Evolutionary conservation across 352 stramenopile genomes (phyloP).

Genomic region (Peronospora destructor): DNA sequence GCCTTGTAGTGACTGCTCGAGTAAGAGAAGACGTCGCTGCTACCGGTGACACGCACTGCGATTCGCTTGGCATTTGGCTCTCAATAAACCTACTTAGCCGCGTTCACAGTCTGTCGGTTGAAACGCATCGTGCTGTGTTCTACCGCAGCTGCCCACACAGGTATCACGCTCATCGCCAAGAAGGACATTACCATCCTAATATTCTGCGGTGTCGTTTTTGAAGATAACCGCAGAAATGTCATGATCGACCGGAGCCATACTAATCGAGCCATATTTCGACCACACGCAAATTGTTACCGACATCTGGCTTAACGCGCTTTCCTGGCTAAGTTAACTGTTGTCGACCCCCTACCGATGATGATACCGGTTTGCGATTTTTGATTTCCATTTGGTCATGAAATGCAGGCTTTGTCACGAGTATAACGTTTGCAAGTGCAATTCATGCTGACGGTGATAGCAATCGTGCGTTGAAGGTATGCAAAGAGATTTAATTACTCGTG

Average conservation of each 20-base stretch:
- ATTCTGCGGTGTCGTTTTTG: slow-evolving; percentile 76
- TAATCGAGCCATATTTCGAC: slow-evolving; percentile 88
- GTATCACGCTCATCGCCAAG: slow-evolving; percentile 71
- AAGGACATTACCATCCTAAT: slow-evolving; percentile 89
- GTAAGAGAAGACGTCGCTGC: slow-evolving; percentile 3
- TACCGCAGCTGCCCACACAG: slow-evolving; percentile 87
- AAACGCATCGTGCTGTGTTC: slow-evolving; percentile 69
- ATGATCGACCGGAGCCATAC: slow-evolving; percentile 81
- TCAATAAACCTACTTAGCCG: slow-evolving; percentile 82
- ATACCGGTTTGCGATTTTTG: slow-evolving; percentile 87
- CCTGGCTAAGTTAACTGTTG: slow-evolving; percentile 78
- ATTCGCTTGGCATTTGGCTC: slow-evolving; percentile 88
- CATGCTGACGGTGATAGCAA: slow-evolving; percentile 22
- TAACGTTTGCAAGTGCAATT: slow-evolving; percentile 70
- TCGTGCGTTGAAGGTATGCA: slow-evolving; percentile 31
- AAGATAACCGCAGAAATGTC: slow-evolving; percentile 90
- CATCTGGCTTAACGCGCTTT: slow-evolving; percentile 84
- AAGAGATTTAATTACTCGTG: slow-evolving; percentile 85
- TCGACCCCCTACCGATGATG: slow-evolving; percentile 64
- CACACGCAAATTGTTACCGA: slow-evolving; percentile 76
- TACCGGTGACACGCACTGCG: slow-evolving; percentile 38
- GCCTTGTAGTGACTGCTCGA: not conserved
- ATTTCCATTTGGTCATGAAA: slow-evolving; percentile 87
- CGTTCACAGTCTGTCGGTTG: slow-evolving; percentile 83
- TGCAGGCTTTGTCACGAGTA: slow-evolving; percentile 70